phyloP scores from a whole-genome alignment of 2,329 filamentous ascomycete genomes.

The Coniochaeta ligniaria region DNA sequence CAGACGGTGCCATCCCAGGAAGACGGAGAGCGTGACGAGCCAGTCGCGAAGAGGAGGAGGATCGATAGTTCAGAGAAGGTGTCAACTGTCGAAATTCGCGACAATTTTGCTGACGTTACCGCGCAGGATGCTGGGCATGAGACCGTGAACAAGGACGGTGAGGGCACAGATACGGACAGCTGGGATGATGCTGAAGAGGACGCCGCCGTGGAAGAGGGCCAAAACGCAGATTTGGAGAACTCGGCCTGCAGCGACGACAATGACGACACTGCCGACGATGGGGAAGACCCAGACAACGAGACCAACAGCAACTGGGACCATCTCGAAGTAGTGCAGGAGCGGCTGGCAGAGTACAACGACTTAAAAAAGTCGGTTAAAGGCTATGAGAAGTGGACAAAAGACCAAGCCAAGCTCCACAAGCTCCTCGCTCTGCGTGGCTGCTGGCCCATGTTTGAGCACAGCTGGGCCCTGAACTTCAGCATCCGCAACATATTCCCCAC shows the following conservation, averaged over 20 bases:
- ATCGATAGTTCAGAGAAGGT: background rate
- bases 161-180: background rate
- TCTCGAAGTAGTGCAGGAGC: constrained; percentile 7
- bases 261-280: background rate
- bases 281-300: background rate
- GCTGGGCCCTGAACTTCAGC: constrained; percentile 22
- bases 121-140: background rate
- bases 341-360: constrained; percentile 11
- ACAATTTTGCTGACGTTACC: background rate
- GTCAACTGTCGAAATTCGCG: background rate
- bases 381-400: constrained; percentile 4
- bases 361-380: constrained; percentile 1
- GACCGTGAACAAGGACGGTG: background rate
- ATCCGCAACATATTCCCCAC: constrained; percentile 23
- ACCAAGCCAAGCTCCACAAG: constrained; percentile 21
- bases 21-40: background rate
- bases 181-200: background rate
- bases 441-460: constrained; percentile 24
- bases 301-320: constrained; percentile 9
- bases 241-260: background rate
- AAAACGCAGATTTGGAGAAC: background rate
- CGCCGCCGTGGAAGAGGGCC: too few relatives aligned
- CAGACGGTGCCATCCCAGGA: background rate
- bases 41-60: background rate
- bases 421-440: constrained; percentile 25